Base-by-base conservation (phyloP, 345 rosid species). In the Rhodamnia argentea region DNA sequence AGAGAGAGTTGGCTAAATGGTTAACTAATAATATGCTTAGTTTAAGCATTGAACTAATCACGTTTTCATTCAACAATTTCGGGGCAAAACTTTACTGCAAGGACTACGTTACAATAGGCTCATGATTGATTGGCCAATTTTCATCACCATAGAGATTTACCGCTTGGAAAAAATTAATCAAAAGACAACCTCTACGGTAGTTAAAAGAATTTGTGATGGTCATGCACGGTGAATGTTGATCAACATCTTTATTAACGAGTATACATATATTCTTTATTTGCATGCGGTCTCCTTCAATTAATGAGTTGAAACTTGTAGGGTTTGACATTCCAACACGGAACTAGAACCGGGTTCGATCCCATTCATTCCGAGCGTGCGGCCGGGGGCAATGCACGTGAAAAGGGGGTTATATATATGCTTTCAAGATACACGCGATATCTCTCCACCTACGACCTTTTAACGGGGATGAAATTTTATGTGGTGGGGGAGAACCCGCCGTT, bases 281-380 rank as follows among this genome's bases (percentile, higher is more conserved):
- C 10, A 37, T 1, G 10, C 26, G 2, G 0, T 0, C 13, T 70
- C 26, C 24, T 32, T 29, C 2, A 5, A 62, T 22, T 5, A 2
- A 37, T 70, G 10, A 37, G 11, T 3, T 10, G 10, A 37, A 20
- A 70, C 7, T 37, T 70, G 9, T 70, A 23, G 1, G 47, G 22
- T 70, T 70, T 13, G 20, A 70, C 32, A 70, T 18, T 70, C 13
- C 10, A 70, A 70, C 1, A 70, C 1, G 4, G 78, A 4, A 64
- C 18, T 3, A 9, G 11, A 70, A 4, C 0, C 5, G 2, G 1
- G 13, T 16, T 64, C 0, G 32, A 0, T 15, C 11, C 0, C 18
- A 32, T 18, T 70, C 78, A 18, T 32, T 64, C 18, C 1, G 24
- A 32, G 24, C 12, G 51, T 10, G 51, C 16, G 18, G 54, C 16